Evolutionary conservation across 768 basidiomycete genomes (phyloP), one percentile per base, ranked within the genome.

Genomic region (Galerina sulciceps): DNA sequence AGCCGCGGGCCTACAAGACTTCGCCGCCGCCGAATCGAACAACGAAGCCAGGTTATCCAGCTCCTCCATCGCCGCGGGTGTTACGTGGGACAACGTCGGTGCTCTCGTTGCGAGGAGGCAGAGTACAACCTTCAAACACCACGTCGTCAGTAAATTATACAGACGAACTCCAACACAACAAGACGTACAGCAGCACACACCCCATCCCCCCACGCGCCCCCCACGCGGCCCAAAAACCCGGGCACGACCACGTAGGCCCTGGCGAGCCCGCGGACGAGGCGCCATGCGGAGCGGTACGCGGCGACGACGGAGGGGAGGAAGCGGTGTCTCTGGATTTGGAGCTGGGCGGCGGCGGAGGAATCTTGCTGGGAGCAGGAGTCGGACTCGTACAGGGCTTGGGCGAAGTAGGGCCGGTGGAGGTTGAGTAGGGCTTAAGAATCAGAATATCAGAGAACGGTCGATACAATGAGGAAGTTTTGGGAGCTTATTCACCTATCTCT

Each of bases 251-350:
- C 67, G 72, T 80, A 82, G 1, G 78, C 71, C n/a, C 77, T 69
- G 15, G 73, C 72, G 51, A 88, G 72, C 0, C 77, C 77, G 45
- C 81, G 76, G 40, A 86, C 83, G 31, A 90, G 65, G 14, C 89
- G 76, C 85, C 87, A 90, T 4, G 88, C 85, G 1, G 87, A 88
- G 2, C 88, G 86, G 71, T 89, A 91, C 13, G 84, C 83, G 0
- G 90, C 86, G 69, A 88, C 80, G 5, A 90, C 86, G 1, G 90
- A 92, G 1, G 86, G 85, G 0, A 84, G 79, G 68, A 85, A 90
- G 64, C 76, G 80, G 64, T 91, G 88, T 55, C 78, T 79, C 46
- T 86, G 74, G 2, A 85, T 79, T 47, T 86, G 74, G 2, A 85
- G 74, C 54, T 90, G 85, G 8, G 71, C 63, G 0, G 86, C 84